A percentile compares a stretch with the other conserved stretches of the same genome.
Evolutionary conservation across 148 eudicot species (phyloP).

Genomic region (Amaranthus cruentus): DNA sequence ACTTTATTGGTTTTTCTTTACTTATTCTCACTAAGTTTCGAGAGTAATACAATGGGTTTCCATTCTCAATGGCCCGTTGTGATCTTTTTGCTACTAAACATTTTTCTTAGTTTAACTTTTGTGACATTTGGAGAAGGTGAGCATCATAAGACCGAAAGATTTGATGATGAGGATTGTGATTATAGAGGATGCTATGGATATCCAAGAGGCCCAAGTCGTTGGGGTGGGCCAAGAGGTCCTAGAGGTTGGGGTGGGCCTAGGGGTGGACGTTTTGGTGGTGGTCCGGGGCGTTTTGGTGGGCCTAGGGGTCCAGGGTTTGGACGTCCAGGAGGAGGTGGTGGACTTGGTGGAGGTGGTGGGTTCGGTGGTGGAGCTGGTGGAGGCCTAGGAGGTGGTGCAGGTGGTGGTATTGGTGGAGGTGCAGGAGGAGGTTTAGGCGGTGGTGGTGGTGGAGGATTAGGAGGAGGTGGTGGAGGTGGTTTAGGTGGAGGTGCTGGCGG

Average conservation of each 20-base stretch:
- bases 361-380: conserved; percentile 24
- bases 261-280: conserved; percentile 22
- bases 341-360: conserved; percentile 22
- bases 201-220: conserved; percentile 16
- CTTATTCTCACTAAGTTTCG: neutral
- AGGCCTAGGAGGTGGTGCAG: conserved; percentile 15
- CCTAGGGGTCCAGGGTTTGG: conserved; percentile 16
- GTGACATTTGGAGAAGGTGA: conserved; percentile 23
- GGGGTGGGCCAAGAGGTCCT: conserved; percentile 13
- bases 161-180: conserved; percentile 29
- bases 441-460: conserved; percentile 14
- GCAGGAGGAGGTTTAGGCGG: conserved; percentile 1
- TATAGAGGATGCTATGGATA: conserved; percentile 23
- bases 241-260: conserved; percentile 22
- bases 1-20: neutral
- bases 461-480: conserved; percentile 21
- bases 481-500: conserved; percentile 21
- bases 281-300: conserved; percentile 12
- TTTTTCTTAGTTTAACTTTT: conserved; percentile 26
- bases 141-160: conserved; percentile 7
- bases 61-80: conserved; percentile 6
- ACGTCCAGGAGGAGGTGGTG: conserved; percentile 11
- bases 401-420: conserved; percentile 4
- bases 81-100: conserved; percentile 7
- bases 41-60: conserved; percentile 12